Base-by-base conservation (phyloP, 2,329 filamentous ascomycete species). In the Pyrenochaeta sp. region DNA sequence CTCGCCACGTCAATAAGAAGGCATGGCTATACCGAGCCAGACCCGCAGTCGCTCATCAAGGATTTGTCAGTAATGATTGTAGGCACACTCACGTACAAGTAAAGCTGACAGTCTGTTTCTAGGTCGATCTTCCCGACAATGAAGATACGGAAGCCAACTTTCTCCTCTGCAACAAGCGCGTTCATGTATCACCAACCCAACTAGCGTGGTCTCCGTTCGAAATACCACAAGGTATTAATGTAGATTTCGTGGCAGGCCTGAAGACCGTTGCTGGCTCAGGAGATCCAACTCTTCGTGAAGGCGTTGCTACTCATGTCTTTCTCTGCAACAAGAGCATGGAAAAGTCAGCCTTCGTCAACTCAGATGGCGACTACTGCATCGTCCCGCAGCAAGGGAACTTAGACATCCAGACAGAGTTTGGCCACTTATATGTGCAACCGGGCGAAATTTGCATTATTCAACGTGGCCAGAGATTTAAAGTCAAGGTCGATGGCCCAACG, bases 371-470 rank as follows among this genome's bases (percentile, higher is more conserved):
- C 71, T 84, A 91, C 64, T 76, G 93, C 49, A 87, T 94, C 58
- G 89, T 94, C 11, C 82, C 89, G 1, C 90, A 94, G 71, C 85
- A 90, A 58, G 90, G 90, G 2, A 81, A 83, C 12, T 77, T 94
- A 35, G 89, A 93, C 67, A 89, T 94, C 57, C 85, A 88, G 66
- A 94, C 90, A 1, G 90, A 94, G 74, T 80, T 93, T 43, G 91
- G 90, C 40, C 85, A 83, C 68, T 78, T 94, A 5, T 83, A 91
- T 39, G 86, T 93, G n/a, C 83, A 90, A 47, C 90, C 90, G 1
- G 88, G 89, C 73, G 90, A 94, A 74, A 91, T 94, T 40, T 86
- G 83, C 59, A 87, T 94, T 1, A 87, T 94, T 45, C 90, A 90
- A 1, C 82, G 90, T 35, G 90, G 90, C 27, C 81, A 92, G 63